These are phyloP conservation scores for Salix caprea DNA, from an alignment of 345 rosid genomes.

Conservation along the genomic window DNA sequence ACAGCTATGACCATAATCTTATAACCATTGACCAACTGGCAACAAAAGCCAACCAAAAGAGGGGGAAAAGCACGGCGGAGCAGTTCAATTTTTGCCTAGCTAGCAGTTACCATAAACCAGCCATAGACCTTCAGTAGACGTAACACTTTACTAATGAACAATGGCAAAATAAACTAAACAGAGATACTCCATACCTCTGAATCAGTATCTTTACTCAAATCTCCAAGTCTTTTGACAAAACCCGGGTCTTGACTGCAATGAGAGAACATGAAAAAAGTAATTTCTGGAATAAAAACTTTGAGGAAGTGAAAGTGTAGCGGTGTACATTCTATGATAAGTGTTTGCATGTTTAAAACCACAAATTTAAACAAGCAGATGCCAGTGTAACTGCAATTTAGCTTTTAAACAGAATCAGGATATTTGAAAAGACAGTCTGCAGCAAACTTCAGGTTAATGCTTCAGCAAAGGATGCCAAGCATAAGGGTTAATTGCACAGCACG, in stretches of 20 bases:
- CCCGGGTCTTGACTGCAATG: constrained; percentile 88
- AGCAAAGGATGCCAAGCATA: not conserved
- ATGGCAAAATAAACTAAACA: not conserved
- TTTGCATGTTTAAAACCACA: not conserved
- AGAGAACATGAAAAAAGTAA: constrained; percentile 8
- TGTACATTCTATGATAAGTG: not conserved
- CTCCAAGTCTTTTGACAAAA: constrained; percentile 47
- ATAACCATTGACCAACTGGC: not conserved
- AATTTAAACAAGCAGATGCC: not conserved
- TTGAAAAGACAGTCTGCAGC: not conserved
- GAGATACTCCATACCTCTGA: constrained; percentile 39
- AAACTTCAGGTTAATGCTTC: not conserved
- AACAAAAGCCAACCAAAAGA: not conserved
- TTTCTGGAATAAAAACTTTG: not conserved
- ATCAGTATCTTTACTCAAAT: constrained; percentile 38
- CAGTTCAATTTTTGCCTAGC: not conserved
- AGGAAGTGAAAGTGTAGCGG: not conserved
- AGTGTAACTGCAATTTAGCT: not conserved
- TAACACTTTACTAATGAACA: not conserved
- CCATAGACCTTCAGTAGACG: not conserved
- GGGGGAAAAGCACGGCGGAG: not conserved
- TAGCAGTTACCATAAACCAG: not conserved
- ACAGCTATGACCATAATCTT: not conserved
- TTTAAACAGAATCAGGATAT: not conserved
- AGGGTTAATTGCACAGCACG: not conserved